Conservation (phyloP, 495 filamentous ascomycete species). For the Bacidia rubella region DNA sequence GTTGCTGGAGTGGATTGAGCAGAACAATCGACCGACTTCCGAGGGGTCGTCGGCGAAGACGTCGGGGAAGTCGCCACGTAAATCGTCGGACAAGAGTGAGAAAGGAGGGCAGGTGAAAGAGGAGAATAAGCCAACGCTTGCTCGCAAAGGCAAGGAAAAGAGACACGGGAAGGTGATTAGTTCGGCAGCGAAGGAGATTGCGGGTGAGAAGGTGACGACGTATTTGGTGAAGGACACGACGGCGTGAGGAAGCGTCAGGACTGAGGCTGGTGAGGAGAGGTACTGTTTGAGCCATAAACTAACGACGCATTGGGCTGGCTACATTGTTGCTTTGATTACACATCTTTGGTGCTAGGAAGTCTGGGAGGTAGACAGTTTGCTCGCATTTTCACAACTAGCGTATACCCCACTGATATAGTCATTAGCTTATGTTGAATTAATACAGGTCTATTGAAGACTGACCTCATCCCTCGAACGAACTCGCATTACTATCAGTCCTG, state of each 20-base stretch:
- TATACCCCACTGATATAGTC: neutral
- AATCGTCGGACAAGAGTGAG: neutral
- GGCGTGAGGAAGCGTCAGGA: neutral
- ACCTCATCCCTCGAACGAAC: too few species aligned
- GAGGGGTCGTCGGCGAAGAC: neutral
- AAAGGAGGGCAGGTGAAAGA: neutral
- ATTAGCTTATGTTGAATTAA: neutral
- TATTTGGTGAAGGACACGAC: neutral
- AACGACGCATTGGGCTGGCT: neutral
- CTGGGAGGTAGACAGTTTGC: too few species aligned
- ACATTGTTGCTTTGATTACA: neutral
- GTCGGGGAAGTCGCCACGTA: neutral
- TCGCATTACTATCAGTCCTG: too few species aligned
- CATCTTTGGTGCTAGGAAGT: neutral
- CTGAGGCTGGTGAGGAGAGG: neutral
- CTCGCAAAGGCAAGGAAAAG: neutral
- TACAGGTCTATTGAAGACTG: too few species aligned
- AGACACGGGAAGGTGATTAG: neutral
- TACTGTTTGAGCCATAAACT: neutral
- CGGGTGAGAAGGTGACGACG: neutral
- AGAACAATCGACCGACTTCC: neutral
- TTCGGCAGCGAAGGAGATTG: neutral
- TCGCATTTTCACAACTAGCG: neutral
- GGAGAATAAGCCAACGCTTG: too few species aligned
- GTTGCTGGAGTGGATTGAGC: constrained; percentile 5